These are phyloP conservation scores for Tetradesmus lagerheimii DNA, from an alignment of 139 green algal genomes.

Conservation along the genomic window DNA sequence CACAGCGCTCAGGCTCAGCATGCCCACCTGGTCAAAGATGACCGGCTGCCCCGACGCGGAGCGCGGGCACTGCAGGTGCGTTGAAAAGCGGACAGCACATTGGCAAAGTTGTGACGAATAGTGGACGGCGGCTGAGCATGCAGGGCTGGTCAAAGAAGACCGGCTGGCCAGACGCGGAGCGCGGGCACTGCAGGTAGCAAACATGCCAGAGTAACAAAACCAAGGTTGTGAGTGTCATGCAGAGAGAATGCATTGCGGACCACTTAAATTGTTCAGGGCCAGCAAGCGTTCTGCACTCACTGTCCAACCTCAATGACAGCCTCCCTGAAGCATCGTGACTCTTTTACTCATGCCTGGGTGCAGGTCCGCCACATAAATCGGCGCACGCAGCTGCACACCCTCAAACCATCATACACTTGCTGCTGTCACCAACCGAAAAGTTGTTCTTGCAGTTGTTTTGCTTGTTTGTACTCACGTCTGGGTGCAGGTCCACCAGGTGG, in stretches of 20 bases:
- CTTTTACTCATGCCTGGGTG: slow-evolving; percentile 23
- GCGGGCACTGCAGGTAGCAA: background rate
- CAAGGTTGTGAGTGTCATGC: too few relatives aligned
- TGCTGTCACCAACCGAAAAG: too few relatives aligned
- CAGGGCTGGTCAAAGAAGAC: background rate
- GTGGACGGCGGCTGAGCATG: background rate
- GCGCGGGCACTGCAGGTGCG: slow-evolving; percentile 24
- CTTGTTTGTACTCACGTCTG: background rate
- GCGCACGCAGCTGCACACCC: slow-evolving; percentile 58
- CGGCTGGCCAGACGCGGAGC: slow-evolving; percentile 1
- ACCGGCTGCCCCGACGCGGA: slow-evolving; percentile 15
- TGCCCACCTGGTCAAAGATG: slow-evolving; percentile 22
- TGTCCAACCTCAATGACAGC: too few relatives aligned
- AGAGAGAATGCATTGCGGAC: too few relatives aligned
- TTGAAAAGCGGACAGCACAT: background rate
- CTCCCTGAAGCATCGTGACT: too few relatives aligned
- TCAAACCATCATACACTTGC: too few relatives aligned
- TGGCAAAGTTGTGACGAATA: too few relatives aligned
- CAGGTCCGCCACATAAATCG: slow-evolving; percentile 62
- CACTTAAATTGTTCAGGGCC: too few relatives aligned
- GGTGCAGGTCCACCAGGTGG: slow-evolving; percentile 58
- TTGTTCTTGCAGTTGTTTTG: too few relatives aligned
- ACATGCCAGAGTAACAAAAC: background rate
- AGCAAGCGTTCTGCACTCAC: too few relatives aligned
- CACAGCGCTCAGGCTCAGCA: slow-evolving; percentile 38